Evolutionary conservation across 805 yeast species (phyloP).

Genomic region (Naumovozyma castellii): DNA sequence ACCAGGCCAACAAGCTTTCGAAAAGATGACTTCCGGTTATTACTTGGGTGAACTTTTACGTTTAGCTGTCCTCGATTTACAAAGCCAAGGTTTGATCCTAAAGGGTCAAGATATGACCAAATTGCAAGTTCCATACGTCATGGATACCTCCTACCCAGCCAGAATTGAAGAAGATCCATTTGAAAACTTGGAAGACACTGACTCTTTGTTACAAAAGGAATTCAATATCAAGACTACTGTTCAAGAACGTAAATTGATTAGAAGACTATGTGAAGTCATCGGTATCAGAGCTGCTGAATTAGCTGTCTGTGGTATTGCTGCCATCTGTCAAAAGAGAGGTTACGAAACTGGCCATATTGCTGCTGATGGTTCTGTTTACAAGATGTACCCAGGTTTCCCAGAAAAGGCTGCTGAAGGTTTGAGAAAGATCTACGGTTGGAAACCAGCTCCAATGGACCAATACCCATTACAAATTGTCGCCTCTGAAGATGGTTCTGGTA

Average conservation of each 20-base stretch:
- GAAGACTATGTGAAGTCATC: constrained; percentile 71
- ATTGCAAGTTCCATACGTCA: constrained; percentile 52
- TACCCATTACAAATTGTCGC: constrained; percentile 80
- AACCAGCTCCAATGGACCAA: constrained; percentile 31
- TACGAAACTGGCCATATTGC: constrained; percentile 76
- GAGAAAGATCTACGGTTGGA: constrained; percentile 83
- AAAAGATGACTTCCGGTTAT: constrained; percentile 94
- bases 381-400: constrained; percentile 84
- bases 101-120: constrained; percentile 53
- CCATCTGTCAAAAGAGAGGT: constrained; percentile 78
- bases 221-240: constrained; percentile 57
- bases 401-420: constrained; percentile 81
- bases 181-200: constrained; percentile 68
- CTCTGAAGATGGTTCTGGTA: constrained; percentile 97
- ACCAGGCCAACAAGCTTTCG: constrained; percentile 91
- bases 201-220: constrained; percentile 47
- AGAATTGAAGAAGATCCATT: constrained; percentile 80
- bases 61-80: constrained; percentile 63
- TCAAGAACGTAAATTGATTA: constrained; percentile 74
- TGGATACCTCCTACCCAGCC: constrained; percentile 86
- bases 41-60: constrained; percentile 87
- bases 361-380: constrained; percentile 92
- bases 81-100: constrained; percentile 55
- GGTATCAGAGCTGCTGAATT: constrained; percentile 89
- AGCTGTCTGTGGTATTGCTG: constrained; percentile 90